Percentiles rank a stretch among this genome's conserved stretches.
Conservation (phyloP, 2,329 filamentous ascomycete species). For the Aureobasidium sp. region DNA sequence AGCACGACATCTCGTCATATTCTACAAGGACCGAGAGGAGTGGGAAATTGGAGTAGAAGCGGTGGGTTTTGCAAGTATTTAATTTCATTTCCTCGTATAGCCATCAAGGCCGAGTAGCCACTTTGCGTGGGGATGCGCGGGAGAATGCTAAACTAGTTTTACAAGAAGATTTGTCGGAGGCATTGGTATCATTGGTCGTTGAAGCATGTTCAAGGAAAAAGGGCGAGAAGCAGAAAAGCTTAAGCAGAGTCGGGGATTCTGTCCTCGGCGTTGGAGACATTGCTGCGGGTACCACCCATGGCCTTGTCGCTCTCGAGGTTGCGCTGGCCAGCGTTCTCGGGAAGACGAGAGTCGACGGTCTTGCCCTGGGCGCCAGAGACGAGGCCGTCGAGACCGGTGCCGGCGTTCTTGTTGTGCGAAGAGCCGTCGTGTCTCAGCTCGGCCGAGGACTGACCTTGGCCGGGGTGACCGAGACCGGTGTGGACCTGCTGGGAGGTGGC, state of each 20-base stretch:
- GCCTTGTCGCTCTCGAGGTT: slow-evolving; percentile 29
- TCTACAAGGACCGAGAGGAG: neutral
- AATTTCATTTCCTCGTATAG: neutral
- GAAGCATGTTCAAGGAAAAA: neutral
- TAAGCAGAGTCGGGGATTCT: slow-evolving; percentile 22
- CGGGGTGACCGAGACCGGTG: slow-evolving; percentile 44
- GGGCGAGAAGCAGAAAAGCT: neutral
- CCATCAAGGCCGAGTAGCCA: slow-evolving; percentile 3
- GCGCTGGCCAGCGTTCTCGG: slow-evolving; percentile 29
- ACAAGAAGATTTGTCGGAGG: neutral
- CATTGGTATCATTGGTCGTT: slow-evolving; percentile 12
- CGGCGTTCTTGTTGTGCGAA: slow-evolving; percentile 32
- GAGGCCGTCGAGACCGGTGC: slow-evolving; percentile 36
- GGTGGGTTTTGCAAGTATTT: neutral
- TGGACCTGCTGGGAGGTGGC: slow-evolving; percentile 47
- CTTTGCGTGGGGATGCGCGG: neutral
- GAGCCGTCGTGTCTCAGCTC: slow-evolving; percentile 42
- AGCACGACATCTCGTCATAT: neutral
- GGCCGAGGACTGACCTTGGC: slow-evolving; percentile 38
- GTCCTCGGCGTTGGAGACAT: slow-evolving; percentile 27
- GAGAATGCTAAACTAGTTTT: slow-evolving; percentile 1
- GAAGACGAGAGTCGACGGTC: slow-evolving; percentile 25
- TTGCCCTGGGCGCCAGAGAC: slow-evolving; percentile 21
- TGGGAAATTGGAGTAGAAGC: neutral
- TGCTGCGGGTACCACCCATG: slow-evolving; percentile 26